phyloP scores from a whole-genome alignment of 805 yeast species.

The Metschnikowia arizonensis region DNA sequence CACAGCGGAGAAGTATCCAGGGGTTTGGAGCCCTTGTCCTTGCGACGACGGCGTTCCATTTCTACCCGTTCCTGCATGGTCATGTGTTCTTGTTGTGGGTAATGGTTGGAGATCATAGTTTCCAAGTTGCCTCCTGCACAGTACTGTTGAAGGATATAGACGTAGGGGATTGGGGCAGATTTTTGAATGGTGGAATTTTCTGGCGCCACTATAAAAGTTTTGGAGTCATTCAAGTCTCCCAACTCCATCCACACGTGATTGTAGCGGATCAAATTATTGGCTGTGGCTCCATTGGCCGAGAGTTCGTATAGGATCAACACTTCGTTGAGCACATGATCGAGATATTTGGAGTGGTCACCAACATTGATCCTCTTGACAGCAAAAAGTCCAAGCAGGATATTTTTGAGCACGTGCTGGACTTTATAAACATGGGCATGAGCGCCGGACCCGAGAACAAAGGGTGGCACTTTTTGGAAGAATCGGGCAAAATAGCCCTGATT shows the following conservation, averaged over 20 bases:
- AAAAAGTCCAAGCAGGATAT: conserved; percentile 67
- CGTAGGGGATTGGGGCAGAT: conserved; percentile 52
- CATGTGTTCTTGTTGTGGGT: conserved; percentile 21
- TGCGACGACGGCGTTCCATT: conserved; percentile 25
- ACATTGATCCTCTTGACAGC: conserved; percentile 84
- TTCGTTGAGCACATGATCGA: conserved; percentile 68
- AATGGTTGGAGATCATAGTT: conserved; percentile 41
- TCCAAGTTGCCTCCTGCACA: conserved; percentile 88
- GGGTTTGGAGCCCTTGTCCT: conserved; percentile 5
- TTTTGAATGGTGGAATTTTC: not conserved
- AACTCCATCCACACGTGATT: conserved; percentile 92
- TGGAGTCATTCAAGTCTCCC: conserved; percentile 49
- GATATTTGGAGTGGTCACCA: conserved; percentile 68
- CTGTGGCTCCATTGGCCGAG: conserved; percentile 41
- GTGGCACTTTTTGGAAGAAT: conserved; percentile 59
- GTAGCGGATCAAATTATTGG: conserved; percentile 66
- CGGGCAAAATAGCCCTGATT: conserved; percentile 78
- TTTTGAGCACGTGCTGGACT: conserved; percentile 76
- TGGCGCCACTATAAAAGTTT: conserved; percentile 23
- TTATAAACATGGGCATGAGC: conserved; percentile 81
- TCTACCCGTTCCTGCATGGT: conserved; percentile 27
- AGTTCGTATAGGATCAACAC: conserved; percentile 64
- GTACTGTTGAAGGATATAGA: conserved; percentile 79
- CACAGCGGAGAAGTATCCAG: conserved; percentile 15
- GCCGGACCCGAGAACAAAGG: conserved; percentile 65